Evolutionary conservation across 2,329 filamentous ascomycete genomes (phyloP).

Genomic region (Colletotrichum caudatum): DNA sequence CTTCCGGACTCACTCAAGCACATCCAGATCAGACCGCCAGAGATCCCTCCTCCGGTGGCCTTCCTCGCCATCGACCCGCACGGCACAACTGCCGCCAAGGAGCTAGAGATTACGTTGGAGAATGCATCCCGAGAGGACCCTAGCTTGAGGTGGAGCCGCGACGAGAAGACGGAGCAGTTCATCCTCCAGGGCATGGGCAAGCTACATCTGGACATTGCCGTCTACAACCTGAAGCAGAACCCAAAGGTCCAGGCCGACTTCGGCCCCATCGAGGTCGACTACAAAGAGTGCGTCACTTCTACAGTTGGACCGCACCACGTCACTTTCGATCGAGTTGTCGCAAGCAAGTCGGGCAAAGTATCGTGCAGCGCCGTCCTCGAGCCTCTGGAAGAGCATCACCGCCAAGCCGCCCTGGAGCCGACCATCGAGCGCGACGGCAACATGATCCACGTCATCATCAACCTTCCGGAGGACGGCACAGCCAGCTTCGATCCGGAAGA

Average conservation of each 20-base stretch:
- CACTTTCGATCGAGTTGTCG: conserved; percentile 82
- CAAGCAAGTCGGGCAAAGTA: conserved; percentile 82
- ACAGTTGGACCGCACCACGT: conserved; percentile 68
- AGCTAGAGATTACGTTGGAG: conserved; percentile 79
- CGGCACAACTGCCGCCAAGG: conserved; percentile 81
- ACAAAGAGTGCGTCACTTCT: conserved; percentile 82
- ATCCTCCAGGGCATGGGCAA: conserved; percentile 97
- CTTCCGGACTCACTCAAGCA: conserved; percentile 77
- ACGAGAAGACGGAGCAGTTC: conserved; percentile 93
- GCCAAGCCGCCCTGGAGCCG: conserved; percentile 54
- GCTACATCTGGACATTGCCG: conserved; percentile 91
- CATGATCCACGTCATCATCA: conserved; percentile 67
- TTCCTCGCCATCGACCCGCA: conserved; percentile 93
- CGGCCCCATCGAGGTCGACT: conserved; percentile 94
- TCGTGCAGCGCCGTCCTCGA: conserved; percentile 77
- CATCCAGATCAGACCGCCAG: conserved; percentile 87
- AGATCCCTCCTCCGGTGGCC: conserved; percentile 93
- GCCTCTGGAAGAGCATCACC: conserved; percentile 63
- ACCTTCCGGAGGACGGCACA: conserved; percentile 61
- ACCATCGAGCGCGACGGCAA: conserved; percentile 77
- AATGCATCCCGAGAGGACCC: conserved; percentile 92
- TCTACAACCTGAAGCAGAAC: conserved; percentile 87
- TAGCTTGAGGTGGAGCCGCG: conserved; percentile 84
- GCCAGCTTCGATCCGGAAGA: conserved; percentile 64
- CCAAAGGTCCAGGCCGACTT: conserved; percentile 89